Percentiles rank a stretch among this genome's conserved stretches.
These are phyloP conservation scores for Leucocoprinus birnbaumii DNA, from an alignment of 768 basidiomycete genomes.

Conservation along the genomic window DNA sequence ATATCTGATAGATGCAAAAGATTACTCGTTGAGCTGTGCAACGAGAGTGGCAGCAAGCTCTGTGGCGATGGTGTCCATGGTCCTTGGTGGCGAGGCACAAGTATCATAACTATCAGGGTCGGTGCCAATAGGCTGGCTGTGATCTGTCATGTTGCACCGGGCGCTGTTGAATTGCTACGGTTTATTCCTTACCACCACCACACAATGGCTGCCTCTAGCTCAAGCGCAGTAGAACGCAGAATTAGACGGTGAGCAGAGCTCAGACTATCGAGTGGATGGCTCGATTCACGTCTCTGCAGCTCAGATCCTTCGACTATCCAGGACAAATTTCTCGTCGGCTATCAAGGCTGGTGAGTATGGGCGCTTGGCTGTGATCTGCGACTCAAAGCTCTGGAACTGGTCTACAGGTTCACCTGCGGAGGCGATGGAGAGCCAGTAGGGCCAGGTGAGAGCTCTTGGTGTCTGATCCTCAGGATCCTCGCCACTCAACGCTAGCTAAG, in stretches of 20 bases:
- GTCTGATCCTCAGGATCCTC: not conserved
- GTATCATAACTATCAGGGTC: too few species aligned
- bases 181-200: slow-evolving; percentile 4
- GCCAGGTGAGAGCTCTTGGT: slow-evolving; percentile 52
- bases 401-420: slow-evolving; percentile 64
- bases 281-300: slow-evolving; percentile 22
- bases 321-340: slow-evolving; percentile 81
- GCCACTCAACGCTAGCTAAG: slow-evolving; percentile 20
- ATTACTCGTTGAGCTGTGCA: slow-evolving; percentile 34
- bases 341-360: slow-evolving; percentile 77
- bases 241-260: slow-evolving; percentile 36
- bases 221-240: slow-evolving; percentile 28
- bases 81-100: not conserved
- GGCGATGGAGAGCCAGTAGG: slow-evolving; percentile 68
- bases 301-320: slow-evolving; percentile 77
- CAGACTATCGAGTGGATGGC: too few species aligned
- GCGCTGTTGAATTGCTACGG: too few species aligned
- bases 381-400: not conserved
- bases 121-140: too few species aligned
- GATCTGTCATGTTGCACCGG: not conserved
- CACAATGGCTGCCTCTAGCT: slow-evolving; percentile 26
- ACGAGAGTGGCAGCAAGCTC: slow-evolving; percentile 22
- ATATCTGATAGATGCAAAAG: too few species aligned
- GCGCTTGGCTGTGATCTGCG: not conserved
- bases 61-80: slow-evolving; percentile 23